Evolutionary conservation across 2,329 filamentous ascomycete species (phyloP), one percentile per base, ranked within the genome.

Genomic region (Sporothrix brasiliensis): DNA sequence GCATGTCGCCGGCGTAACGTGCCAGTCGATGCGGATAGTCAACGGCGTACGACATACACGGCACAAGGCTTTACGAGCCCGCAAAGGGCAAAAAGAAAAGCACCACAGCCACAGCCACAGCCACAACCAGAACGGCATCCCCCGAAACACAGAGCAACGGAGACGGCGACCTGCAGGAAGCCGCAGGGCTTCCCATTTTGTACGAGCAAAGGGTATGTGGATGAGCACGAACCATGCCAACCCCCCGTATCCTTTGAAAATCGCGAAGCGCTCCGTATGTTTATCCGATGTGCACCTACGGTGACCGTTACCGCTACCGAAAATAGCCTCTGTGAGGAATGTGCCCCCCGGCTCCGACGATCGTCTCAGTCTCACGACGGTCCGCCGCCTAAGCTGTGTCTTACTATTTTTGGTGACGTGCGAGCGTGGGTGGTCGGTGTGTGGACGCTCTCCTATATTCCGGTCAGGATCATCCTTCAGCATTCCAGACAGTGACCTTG

Each of bases 371-470:
- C 56, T 44, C 56, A 61, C 56, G n/a, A 41, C 56, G 56, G 56
- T 60, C 56, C 56, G 56, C 24, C 34, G 2, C 24, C 14, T 13
- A 11, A 44, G 19, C n/a, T 14, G n/a, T 60, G 56, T 60, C 56
- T 61, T 44, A 61, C 56, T 61, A 61, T 61, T 61, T 61, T 61
- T 44, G 56, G 34, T 44, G 56, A 61, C n/a, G 56, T 44, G 56
- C 19, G 30, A n/a, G 44, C 14, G 27, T 10, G 30, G 56, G 34
- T 61, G 34, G 56, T 61, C 34, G n/a, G 56, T 61, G 34, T 34
- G n/a, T 39, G 34, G 56, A 13, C 34, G 14, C 19, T 4, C 4
- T 34, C 34, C 24, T 24, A 34, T 34, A 27, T 56, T 19, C n/a
- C n/a, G 11, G 21, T 47, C 58, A n/a, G 11, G 58, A 61, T 44